These are phyloP conservation scores for Elsinoe arachidis DNA, from an alignment of 2,329 filamentous ascomycete species.

Conservation along the genomic window DNA sequence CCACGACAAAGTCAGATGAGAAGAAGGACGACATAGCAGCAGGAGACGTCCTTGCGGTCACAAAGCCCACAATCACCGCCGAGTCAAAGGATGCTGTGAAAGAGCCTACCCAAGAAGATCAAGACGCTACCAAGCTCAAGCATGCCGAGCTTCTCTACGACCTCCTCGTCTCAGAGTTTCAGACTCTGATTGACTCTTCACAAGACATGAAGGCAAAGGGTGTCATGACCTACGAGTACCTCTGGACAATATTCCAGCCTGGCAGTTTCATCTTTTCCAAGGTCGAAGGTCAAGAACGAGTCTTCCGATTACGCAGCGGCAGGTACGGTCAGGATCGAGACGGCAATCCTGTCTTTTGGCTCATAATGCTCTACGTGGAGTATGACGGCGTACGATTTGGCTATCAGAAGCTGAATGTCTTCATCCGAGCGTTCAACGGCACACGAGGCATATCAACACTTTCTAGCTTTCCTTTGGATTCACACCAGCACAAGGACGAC, in stretches of 20 bases:
- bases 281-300: slow-evolving; percentile 31
- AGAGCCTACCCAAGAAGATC: background rate
- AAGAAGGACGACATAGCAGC: background rate
- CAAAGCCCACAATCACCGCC: slow-evolving; percentile 8
- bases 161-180: slow-evolving; percentile 34
- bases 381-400: slow-evolving; percentile 33
- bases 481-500: slow-evolving; percentile 33
- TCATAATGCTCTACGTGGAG: slow-evolving; percentile 26
- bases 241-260: slow-evolving; percentile 30
- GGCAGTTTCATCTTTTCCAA: slow-evolving; percentile 27
- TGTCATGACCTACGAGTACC: slow-evolving; percentile 29
- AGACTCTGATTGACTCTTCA: slow-evolving; percentile 32
- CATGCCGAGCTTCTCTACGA: slow-evolving; percentile 33
- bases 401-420: slow-evolving; percentile 23
- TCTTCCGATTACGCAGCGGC: slow-evolving; percentile 26
- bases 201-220: slow-evolving; percentile 30
- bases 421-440: slow-evolving; percentile 30
- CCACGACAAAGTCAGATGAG: background rate
- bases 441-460: slow-evolving; percentile 33
- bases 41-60: slow-evolving; percentile 10
- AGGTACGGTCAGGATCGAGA: slow-evolving; percentile 27
- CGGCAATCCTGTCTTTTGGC: slow-evolving; percentile 31
- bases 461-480: slow-evolving; percentile 36
- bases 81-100: background rate
- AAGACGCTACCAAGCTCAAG: slow-evolving; percentile 25